phyloP scores from a whole-genome alignment of 176 grass and related monocot genomes.

The Hordeum vulgare region MorexV3_pseudomolecules_assembly NC_058518.1:360822713-360823212 shows the following conservation, averaged over 20 bases:
- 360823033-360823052: slow-evolving; percentile 67
- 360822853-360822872: slow-evolving; percentile 81
- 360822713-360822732: slow-evolving; percentile 69
- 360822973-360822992: slow-evolving; percentile 69
- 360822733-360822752: slow-evolving; percentile 88
- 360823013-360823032: slow-evolving; percentile 86
- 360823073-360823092: slow-evolving; percentile 79
- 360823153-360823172: slow-evolving; percentile 27
- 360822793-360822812: slow-evolving; percentile 84
- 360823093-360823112: slow-evolving; percentile 50
- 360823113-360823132: slow-evolving; percentile 28
- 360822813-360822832: slow-evolving; percentile 64
- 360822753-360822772: slow-evolving; percentile 84
- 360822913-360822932: slow-evolving; percentile 55
- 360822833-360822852: slow-evolving; percentile 86
- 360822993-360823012: slow-evolving; percentile 80
- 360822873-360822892: slow-evolving; percentile 60
- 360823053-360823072: slow-evolving; percentile 67
- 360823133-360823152: slow-evolving; percentile 31
- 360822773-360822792: slow-evolving; percentile 73
- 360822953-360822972: slow-evolving; percentile 94
- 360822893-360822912: slow-evolving; percentile 31
- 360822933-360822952: slow-evolving; percentile 93
- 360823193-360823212: slow-evolving; percentile 41
- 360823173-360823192: slow-evolving; percentile 27